Conservation (phyloP, 805 yeast genomes). For the Saccharomycopsis selenospora region DNA sequence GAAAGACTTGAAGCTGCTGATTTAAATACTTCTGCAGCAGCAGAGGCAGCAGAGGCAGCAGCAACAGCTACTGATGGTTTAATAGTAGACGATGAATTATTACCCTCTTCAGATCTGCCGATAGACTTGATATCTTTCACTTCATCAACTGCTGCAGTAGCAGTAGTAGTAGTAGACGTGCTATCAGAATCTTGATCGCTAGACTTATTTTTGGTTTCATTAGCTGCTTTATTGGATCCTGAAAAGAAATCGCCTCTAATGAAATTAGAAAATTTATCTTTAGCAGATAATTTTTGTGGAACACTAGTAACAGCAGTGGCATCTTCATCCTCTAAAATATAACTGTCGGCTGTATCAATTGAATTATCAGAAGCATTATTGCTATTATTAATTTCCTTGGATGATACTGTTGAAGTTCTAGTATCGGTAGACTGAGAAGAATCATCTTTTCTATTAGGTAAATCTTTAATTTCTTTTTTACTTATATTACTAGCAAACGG, state of each 20-base stretch:
- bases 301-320: neutral
- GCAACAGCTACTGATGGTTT: neutral
- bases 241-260: constrained; percentile 1
- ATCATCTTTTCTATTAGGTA: neutral
- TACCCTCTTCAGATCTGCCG: neutral
- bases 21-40: no score
- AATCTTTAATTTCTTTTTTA: neutral
- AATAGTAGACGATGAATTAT: neutral
- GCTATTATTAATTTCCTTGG: no score
- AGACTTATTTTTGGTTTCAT: neutral
- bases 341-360: no score
- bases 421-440: no score
- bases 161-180: neutral
- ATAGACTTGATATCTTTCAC: no score
- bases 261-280: neutral
- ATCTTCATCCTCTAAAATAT: neutral
- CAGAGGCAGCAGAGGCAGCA: neutral
- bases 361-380: no score
- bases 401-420: no score
- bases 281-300: neutral
- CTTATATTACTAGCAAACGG: neutral
- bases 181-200: neutral
- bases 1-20: neutral
- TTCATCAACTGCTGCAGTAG: no score
- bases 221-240: neutral